Evolutionary conservation across 768 basidiomycete species (phyloP).

Genomic region (Termitomyces sp.): DNA sequence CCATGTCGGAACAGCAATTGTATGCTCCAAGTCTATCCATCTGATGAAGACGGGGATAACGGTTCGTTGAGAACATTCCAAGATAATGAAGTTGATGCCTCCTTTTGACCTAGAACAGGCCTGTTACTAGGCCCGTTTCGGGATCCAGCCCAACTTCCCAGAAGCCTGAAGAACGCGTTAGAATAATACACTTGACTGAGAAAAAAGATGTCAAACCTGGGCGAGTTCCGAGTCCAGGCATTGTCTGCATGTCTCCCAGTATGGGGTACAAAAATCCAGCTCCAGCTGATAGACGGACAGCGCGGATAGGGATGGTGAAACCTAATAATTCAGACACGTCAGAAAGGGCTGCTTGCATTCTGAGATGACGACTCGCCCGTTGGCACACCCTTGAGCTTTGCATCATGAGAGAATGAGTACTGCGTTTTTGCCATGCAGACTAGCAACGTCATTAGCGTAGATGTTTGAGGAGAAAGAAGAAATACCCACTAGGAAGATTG

Average conservation of each 20-base stretch:
- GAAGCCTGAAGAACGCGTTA: conserved; percentile 48
- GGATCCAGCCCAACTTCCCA: conserved; percentile 86
- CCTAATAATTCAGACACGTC: conserved; percentile 37
- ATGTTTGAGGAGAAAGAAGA: neutral
- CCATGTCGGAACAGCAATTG: conserved; percentile 5
- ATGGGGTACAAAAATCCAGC: conserved; percentile 96
- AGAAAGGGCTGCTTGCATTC: neutral
- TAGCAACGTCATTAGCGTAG: conserved; percentile 22
- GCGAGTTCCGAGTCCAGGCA: conserved; percentile 93
- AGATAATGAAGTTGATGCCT: neutral
- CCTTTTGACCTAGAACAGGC: conserved; percentile 60
- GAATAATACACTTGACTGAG: conserved; percentile 2
- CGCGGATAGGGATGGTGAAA: conserved; percentile 89
- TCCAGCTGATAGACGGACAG: conserved; percentile 84
- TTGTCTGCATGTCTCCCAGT: conserved; percentile 95
- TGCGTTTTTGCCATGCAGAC: conserved; percentile 99
- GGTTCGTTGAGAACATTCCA: conserved; percentile 20
- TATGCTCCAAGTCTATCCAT: conserved; percentile 10
- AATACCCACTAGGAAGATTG: conserved; percentile 64
- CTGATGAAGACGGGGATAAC: conserved; percentile 9
- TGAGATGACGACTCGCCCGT: conserved; percentile 39
- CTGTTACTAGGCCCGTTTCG: conserved; percentile 76
- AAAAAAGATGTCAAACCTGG: conserved; percentile 47
- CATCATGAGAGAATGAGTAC: conserved; percentile 95
- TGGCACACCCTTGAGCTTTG: conserved; percentile 85